Evolutionary conservation across 768 basidiomycete species (phyloP).

Genomic region (Tulasnella sp.): DNA sequence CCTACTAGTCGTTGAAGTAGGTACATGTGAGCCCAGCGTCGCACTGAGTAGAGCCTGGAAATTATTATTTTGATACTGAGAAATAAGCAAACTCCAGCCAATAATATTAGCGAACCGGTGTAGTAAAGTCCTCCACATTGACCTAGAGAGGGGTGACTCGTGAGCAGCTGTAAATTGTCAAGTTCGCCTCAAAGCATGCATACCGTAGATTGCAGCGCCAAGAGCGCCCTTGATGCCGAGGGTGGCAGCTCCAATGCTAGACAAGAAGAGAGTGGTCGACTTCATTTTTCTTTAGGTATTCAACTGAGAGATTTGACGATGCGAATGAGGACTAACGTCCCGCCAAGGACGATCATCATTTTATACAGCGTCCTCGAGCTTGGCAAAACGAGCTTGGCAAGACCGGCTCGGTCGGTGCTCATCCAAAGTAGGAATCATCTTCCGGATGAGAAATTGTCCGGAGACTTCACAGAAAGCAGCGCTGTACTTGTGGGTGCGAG

Average conservation of each 20-base stretch:
- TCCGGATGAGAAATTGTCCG: background rate
- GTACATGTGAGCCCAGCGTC: background rate
- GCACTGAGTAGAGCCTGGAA: background rate
- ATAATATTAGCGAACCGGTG: background rate
- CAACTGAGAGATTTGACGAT: background rate
- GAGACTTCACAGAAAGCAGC: background rate
- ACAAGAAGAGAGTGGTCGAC: background rate
- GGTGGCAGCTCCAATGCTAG: background rate
- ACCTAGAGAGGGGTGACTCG: background rate
- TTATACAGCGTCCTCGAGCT: background rate
- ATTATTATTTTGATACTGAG: background rate
- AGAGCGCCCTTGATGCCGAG: background rate
- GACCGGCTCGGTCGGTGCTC: background rate
- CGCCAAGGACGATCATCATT: background rate
- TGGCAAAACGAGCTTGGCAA: too few relatives aligned
- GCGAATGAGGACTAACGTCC: background rate
- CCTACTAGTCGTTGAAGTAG: background rate
- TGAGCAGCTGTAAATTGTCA: background rate
- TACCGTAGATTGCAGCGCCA: background rate
- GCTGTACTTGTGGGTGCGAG: background rate
- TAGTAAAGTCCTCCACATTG: background rate
- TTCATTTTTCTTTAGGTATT: background rate
- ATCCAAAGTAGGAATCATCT: background rate
- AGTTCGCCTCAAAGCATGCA: background rate
- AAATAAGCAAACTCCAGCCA: background rate